Percentiles rank a stretch among this genome's conserved stretches.
phyloP scores from a whole-genome alignment of 208 protist genomes.

The Acanthamoeba culbertsoni region DNA sequence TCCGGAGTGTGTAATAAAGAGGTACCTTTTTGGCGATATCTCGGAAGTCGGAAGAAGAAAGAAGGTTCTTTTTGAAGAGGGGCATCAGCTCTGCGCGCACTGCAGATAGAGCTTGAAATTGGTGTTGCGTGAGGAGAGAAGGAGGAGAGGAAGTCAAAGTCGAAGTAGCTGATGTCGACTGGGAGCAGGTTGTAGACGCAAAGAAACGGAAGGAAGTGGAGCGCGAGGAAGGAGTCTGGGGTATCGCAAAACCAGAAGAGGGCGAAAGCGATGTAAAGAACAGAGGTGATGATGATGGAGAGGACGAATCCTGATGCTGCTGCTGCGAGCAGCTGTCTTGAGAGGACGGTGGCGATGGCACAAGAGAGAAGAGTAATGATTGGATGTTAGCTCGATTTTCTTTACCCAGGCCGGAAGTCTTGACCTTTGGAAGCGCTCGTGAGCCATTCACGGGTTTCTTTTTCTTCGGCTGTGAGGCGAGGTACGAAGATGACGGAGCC shows the following conservation, averaged over 20 bases:
- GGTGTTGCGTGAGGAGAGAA: not conserved
- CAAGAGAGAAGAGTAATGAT: not conserved
- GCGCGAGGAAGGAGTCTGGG: not conserved
- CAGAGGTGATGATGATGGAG: not conserved
- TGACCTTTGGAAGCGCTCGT: not conserved
- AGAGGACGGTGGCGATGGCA: not conserved
- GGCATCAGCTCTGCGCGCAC: conserved; percentile 37
- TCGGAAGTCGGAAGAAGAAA: not conserved
- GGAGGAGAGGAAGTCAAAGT: not conserved
- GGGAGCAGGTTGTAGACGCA: too few relatives aligned
- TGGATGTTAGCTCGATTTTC: not conserved
- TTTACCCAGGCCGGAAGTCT: not conserved
- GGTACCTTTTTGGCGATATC: conserved; percentile 14
- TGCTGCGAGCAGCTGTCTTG: not conserved
- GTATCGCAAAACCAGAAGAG: not conserved
- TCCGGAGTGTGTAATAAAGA: not conserved
- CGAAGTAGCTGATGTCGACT: not conserved
- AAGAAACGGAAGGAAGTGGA: not conserved
- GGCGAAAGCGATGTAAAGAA: not conserved
- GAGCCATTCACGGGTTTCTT: not conserved
- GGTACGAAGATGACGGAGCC: not conserved
- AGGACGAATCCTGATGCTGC: not conserved
- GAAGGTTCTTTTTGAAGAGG: not conserved
- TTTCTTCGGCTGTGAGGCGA: not conserved
- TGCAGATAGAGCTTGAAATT: conserved; percentile 50